These are phyloP conservation scores for Diplocarpon mali DNA, from an alignment of 2,329 filamentous ascomycete genomes.

Conservation along the genomic window DNA sequence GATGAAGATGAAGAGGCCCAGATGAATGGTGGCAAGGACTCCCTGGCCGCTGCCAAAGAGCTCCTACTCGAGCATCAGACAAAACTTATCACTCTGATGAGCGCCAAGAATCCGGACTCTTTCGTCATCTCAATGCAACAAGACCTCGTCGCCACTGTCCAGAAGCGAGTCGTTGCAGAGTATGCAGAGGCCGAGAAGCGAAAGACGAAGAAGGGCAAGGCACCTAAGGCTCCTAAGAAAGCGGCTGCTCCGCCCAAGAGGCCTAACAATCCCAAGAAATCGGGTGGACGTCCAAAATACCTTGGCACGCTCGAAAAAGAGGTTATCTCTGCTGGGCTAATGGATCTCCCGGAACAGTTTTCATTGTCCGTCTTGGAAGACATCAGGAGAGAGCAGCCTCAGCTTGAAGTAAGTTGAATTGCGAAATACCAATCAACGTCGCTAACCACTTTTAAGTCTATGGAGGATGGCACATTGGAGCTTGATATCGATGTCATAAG, in stretches of 20 bases:
- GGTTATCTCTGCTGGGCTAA: slow-evolving; percentile 77
- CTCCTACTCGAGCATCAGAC: slow-evolving; percentile 42
- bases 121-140: slow-evolving; percentile 27
- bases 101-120: slow-evolving; percentile 41
- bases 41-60: slow-evolving; percentile 39
- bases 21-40: slow-evolving; percentile 33
- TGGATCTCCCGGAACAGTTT: slow-evolving; percentile 65
- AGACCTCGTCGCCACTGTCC: slow-evolving; percentile 53
- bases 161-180: slow-evolving; percentile 48
- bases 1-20: slow-evolving; percentile 49
- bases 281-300: slow-evolving; percentile 30
- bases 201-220: slow-evolving; percentile 46
- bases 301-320: slow-evolving; percentile 79
- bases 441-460: slow-evolving; percentile 28
- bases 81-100: slow-evolving; percentile 44
- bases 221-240: slow-evolving; percentile 31
- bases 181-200: slow-evolving; percentile 11
- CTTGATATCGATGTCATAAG: slow-evolving; percentile 48
- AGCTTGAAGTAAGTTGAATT: slow-evolving; percentile 45
- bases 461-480: slow-evolving; percentile 44
- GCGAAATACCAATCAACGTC: slow-evolving; percentile 9
- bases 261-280: slow-evolving; percentile 33
- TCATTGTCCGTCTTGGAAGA: slow-evolving; percentile 76
- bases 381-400: slow-evolving; percentile 72
- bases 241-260: slow-evolving; percentile 13